A percentile compares a stretch with the other conserved stretches of the same genome.
Evolutionary conservation across 371 early-diverging fungal genomes (phyloP).

Genomic region (Dentiscutata heterogama): DNA sequence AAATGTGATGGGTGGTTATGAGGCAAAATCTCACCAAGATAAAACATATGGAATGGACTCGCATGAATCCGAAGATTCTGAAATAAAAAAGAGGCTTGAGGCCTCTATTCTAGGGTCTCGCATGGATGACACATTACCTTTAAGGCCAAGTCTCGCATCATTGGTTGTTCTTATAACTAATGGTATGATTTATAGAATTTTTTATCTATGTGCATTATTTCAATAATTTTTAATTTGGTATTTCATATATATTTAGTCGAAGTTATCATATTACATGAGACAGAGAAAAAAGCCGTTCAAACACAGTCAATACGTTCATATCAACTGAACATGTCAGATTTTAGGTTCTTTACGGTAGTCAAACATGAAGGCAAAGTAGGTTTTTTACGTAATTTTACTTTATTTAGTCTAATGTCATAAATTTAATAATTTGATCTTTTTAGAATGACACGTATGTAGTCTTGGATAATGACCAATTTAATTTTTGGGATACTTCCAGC

Average conservation of each 20-base stretch:
- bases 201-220: not conserved
- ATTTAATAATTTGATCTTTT: not conserved
- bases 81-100: conserved; percentile 1
- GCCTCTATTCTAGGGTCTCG: conserved; percentile 8
- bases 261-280: conserved; percentile 51
- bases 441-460: conserved; percentile 65
- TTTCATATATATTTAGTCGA: conserved; percentile 48
- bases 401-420: not conserved
- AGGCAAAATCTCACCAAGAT: not conserved
- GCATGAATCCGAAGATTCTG: conserved; percentile 8
- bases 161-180: conserved; percentile 44
- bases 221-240: not conserved
- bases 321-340: conserved; percentile 63
- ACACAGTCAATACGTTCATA: conserved; percentile 50
- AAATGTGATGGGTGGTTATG: not conserved
- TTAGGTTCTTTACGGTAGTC: conserved; percentile 66
- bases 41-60: conserved; percentile 1
- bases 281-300: conserved; percentile 43
- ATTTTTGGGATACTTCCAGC: conserved; percentile 57
- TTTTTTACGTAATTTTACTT: not conserved
- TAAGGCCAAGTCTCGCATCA: conserved; percentile 42
- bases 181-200: conserved; percentile 6
- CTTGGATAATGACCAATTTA: conserved; percentile 67
- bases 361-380: conserved; percentile 64
- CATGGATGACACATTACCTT: not conserved